Evolutionary conservation across 1,139 yeast genomes (phyloP).

Genomic region (Nadsonia starkeyi-henricii): DNA sequence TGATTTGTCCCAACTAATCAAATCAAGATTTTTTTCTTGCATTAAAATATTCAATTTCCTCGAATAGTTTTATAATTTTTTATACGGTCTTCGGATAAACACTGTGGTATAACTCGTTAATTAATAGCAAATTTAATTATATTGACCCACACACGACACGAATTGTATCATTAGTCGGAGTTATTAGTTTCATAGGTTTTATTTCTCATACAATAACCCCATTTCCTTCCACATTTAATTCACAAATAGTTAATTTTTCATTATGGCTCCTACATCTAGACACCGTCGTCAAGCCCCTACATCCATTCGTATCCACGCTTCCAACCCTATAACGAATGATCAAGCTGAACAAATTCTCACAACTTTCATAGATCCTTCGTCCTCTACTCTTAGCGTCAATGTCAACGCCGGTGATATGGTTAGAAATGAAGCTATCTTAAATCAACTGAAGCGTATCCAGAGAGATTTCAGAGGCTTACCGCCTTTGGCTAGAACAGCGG

Average conservation of each 20-base stretch:
- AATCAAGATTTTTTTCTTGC: too few species aligned
- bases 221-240: too few species aligned
- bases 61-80: too few species aligned
- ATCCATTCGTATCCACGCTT: constrained; percentile 16
- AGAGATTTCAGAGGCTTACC: constrained; percentile 66
- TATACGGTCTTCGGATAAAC: too few species aligned
- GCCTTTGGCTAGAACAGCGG: constrained; percentile 27
- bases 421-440: constrained; percentile 25
- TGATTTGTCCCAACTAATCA: too few species aligned
- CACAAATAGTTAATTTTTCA: neutral
- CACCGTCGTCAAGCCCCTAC: constrained; percentile 10
- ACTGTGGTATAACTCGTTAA: too few species aligned
- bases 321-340: constrained; percentile 18
- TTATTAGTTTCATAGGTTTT: too few species aligned
- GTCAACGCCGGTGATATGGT: constrained; percentile 3
- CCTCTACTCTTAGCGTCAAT: constrained; percentile 14
- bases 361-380: constrained; percentile 37
- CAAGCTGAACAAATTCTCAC: constrained; percentile 30
- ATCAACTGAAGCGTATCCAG: constrained; percentile 54
- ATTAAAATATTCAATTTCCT: too few species aligned
- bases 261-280: neutral
- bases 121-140: too few species aligned
- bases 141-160: too few species aligned
- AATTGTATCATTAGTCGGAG: too few species aligned
- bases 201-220: too few species aligned